These are phyloP conservation scores for Epichloe gansuensis DNA, from an alignment of 2,329 filamentous ascomycete species.

Conservation along the genomic window DNA sequence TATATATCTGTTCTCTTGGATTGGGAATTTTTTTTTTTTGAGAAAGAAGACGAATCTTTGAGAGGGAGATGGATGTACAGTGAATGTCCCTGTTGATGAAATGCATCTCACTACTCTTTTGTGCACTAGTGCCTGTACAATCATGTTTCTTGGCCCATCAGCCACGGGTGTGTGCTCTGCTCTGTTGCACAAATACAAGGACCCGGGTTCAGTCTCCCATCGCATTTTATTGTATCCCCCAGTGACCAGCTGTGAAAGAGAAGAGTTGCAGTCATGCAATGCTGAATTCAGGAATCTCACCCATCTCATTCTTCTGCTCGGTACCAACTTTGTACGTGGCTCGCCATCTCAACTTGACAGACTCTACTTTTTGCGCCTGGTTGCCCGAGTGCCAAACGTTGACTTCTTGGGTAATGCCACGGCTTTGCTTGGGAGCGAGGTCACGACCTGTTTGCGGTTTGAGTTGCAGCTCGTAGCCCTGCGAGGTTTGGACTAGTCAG, in stretches of 20 bases:
- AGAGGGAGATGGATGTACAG: no score
- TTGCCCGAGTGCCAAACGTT: slow-evolving; percentile 63
- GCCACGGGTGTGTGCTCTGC: no score
- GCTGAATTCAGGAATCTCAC: slow-evolving; percentile 69
- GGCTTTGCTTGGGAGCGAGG: slow-evolving; percentile 58
- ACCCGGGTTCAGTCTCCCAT: no score
- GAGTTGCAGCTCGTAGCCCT: slow-evolving; percentile 73
- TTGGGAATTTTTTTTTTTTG: no score
- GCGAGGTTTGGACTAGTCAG: background rate
- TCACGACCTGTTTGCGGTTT: slow-evolving; percentile 74
- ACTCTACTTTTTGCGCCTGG: slow-evolving; percentile 52
- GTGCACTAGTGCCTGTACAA: no score
- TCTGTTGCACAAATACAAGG: no score
- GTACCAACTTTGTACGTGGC: slow-evolving; percentile 63
- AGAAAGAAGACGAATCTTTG: no score
- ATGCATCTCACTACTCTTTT: no score
- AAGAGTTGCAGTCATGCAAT: slow-evolving; percentile 39
- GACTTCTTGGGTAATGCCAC: slow-evolving; percentile 72
- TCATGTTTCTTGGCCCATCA: no score
- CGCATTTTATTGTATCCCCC: no score
- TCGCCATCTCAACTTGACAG: slow-evolving; percentile 85
- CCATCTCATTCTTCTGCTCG: slow-evolving; percentile 63
- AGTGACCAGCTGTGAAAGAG: background rate
- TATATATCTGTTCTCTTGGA: no score
- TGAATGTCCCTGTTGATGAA: no score